Percentiles rank a stretch among this genome's conserved stretches.
These are phyloP conservation scores for Periconia sp. DNA, from an alignment of 2,329 filamentous ascomycete genomes.

Conservation along the genomic window DNA sequence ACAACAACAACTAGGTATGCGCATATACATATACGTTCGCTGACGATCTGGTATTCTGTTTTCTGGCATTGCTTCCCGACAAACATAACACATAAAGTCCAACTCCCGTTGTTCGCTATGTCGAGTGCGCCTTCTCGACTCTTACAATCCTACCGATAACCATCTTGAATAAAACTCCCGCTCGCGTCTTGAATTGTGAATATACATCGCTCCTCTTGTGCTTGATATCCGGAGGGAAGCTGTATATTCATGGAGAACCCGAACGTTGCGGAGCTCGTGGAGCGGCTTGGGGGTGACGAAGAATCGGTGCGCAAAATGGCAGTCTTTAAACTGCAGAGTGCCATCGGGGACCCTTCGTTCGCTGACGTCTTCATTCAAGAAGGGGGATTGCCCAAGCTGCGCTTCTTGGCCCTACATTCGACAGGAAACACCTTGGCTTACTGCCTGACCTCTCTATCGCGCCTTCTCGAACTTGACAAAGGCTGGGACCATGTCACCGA, in stretches of 20 bases:
- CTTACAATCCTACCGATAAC: not conserved
- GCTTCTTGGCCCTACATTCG: slow-evolving; percentile 79
- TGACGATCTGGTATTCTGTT: not conserved
- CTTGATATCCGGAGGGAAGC: not conserved
- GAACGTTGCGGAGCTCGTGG: slow-evolving; percentile 60
- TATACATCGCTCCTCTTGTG: not conserved
- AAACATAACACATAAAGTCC: no score
- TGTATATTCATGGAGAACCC: slow-evolving; percentile 53
- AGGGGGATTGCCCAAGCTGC: slow-evolving; percentile 78
- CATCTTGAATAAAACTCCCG: not conserved
- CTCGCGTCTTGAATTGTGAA: not conserved
- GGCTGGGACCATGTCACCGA: slow-evolving; percentile 88
- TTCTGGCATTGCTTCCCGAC: not conserved
- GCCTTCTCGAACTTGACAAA: slow-evolving; percentile 92
- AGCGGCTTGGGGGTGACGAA: slow-evolving; percentile 64
- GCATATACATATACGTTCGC: not conserved
- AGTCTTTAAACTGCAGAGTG: slow-evolving; percentile 94
- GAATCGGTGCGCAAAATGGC: slow-evolving; percentile 98
- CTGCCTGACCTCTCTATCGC: slow-evolving; percentile 83
- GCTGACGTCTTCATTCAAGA: slow-evolving; percentile 94
- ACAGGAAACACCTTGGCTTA: slow-evolving; percentile 95
- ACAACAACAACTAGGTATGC: not conserved
- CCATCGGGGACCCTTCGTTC: slow-evolving; percentile 94
- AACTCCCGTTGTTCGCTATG: not conserved
- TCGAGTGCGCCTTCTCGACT: not conserved